Percentiles rank a stretch among this genome's conserved stretches.
Conservation (phyloP, 169 alveolate genomes). For the Babesia bovis region DNA sequence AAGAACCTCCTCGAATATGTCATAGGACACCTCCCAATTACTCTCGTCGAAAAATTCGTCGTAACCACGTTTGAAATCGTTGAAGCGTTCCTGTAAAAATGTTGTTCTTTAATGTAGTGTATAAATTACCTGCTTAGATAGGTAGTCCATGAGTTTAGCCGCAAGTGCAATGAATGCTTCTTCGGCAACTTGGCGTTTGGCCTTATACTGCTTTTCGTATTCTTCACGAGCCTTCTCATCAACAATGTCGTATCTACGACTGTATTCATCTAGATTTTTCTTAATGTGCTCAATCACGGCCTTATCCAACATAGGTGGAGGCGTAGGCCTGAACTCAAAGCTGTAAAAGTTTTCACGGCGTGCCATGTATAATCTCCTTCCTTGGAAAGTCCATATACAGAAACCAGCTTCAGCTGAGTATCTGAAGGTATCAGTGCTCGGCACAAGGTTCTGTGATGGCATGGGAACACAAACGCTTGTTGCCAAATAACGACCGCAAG, state of each 20-base stretch:
- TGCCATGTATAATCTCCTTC: constrained; percentile 79
- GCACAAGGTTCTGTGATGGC: constrained; percentile 40
- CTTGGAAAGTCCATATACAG: constrained; percentile 87
- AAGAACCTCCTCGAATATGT: constrained; percentile 60
- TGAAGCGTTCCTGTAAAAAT: constrained; percentile 41
- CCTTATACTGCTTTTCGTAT: constrained; percentile 67
- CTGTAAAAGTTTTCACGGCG: constrained; percentile 82
- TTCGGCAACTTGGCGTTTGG: constrained; percentile 68
- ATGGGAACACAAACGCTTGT: constrained; percentile 75
- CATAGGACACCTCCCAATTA: constrained; percentile 73
- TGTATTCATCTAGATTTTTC: constrained; percentile 83
- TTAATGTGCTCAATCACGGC: constrained; percentile 80
- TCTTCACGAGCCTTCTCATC: constrained; percentile 80
- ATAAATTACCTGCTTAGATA: constrained; percentile 61
- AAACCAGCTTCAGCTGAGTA: constrained; percentile 84
- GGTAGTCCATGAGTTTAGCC: constrained; percentile 65
- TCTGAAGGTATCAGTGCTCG: constrained; percentile 69
- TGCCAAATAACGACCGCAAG: constrained; percentile 85
- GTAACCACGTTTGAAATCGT: constrained; percentile 68
- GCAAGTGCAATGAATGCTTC: constrained; percentile 64
- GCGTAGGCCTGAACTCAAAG: constrained; percentile 88
- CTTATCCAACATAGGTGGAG: constrained; percentile 80
- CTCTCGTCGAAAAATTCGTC: constrained; percentile 66
- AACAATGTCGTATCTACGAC: constrained; percentile 69
- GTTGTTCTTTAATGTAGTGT: neutral